Evolutionary conservation across 345 rosid genomes (phyloP).

Genomic region (Gossypium ekmanianum): DNA sequence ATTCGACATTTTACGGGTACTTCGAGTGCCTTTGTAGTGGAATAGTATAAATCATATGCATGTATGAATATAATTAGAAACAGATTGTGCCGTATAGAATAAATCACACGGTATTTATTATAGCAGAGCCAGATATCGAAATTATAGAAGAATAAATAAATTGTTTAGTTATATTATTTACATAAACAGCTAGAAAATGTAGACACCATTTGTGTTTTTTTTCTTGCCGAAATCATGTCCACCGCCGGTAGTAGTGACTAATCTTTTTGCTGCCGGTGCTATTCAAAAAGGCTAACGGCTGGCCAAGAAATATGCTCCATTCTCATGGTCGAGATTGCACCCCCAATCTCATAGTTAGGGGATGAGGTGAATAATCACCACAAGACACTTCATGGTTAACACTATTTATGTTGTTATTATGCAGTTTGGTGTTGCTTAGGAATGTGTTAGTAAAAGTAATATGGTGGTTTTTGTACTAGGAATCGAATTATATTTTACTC

Average conservation of each 20-base stretch:
- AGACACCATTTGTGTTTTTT: background rate
- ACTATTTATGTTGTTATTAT: too few species aligned
- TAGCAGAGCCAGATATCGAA: background rate
- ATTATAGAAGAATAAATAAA: background rate
- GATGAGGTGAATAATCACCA: too few species aligned
- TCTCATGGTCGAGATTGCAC: too few species aligned
- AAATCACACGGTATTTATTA: background rate
- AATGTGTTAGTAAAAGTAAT: too few species aligned
- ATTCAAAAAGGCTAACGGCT: fast-evolving
- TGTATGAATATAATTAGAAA: background rate
- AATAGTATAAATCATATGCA: background rate
- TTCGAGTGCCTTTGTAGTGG: conserved; percentile 78
- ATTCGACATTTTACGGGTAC: conserved; percentile 67
- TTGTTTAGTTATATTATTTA: background rate
- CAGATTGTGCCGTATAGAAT: background rate
- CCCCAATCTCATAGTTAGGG: too few species aligned
- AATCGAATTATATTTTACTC: too few species aligned
- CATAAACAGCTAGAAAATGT: background rate
- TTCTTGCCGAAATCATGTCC: too few species aligned
- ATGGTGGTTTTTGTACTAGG: too few species aligned
- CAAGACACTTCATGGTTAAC: too few species aligned
- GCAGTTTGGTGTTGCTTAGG: too few species aligned
- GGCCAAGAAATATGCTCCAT: too few species aligned
- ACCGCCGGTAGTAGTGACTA: fast-evolving
- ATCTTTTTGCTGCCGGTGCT: too few species aligned